Conservation (phyloP, 1,284 basidiomycete genomes). For the Ustilago curta region DNA sequence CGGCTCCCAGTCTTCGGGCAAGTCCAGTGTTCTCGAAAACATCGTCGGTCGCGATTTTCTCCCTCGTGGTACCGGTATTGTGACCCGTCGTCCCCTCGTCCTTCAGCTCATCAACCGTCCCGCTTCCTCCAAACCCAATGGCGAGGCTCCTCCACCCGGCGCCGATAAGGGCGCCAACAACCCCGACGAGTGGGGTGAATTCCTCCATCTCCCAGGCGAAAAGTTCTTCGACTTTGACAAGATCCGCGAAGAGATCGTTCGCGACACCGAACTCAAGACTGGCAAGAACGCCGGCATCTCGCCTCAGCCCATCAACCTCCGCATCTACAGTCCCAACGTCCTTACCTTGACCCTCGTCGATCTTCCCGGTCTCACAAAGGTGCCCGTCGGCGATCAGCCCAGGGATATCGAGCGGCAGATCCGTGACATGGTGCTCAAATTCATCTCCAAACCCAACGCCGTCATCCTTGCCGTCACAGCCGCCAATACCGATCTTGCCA, state of each 20-base stretch:
- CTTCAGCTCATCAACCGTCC: slow-evolving; percentile 90
- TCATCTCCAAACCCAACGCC: slow-evolving; percentile 95
- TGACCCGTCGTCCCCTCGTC: slow-evolving; percentile 92
- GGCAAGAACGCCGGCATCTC: slow-evolving; percentile 99
- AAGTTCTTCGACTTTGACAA: slow-evolving; percentile 94
- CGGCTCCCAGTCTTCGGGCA: slow-evolving; percentile 73
- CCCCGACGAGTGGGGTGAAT: slow-evolving; percentile 88
- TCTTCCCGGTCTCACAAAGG: slow-evolving; percentile 92
- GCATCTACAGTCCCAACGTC: slow-evolving; percentile 96
- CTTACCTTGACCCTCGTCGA: slow-evolving; percentile 96
- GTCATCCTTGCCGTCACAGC: slow-evolving; percentile 96
- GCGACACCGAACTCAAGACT: slow-evolving; percentile 95
- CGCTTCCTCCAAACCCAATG: slow-evolving; percentile 37
- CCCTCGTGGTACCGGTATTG: slow-evolving; percentile 91
- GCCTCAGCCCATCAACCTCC: slow-evolving; percentile 91
- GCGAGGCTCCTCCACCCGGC: slow-evolving; percentile 18
- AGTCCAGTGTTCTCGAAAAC: slow-evolving; percentile 74
- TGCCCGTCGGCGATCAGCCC: slow-evolving; percentile 74
- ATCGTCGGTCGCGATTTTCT: slow-evolving; percentile 90
- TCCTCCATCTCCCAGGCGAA: slow-evolving; percentile 94
- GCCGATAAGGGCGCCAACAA: slow-evolving; percentile 31
- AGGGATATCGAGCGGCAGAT: slow-evolving; percentile 97
- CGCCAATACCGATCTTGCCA: slow-evolving; percentile 97
- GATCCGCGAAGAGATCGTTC: slow-evolving; percentile 95
- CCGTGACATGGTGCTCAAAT: slow-evolving; percentile 89